phyloP scores from a whole-genome alignment of 768 basidiomycete species.

The Trametes maxima region DNA sequence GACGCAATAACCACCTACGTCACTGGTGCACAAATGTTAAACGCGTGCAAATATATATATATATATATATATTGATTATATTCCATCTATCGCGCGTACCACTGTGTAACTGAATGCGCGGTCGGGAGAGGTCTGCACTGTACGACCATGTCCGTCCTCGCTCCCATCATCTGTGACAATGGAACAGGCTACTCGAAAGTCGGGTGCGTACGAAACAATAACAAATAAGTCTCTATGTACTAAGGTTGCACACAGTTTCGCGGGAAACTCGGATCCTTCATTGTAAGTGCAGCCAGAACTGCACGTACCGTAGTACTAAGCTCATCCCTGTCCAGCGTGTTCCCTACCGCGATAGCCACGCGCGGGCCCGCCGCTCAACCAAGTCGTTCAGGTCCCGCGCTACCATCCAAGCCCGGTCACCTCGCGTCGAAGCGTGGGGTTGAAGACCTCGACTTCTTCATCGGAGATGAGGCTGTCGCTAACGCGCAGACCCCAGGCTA shows the following conservation, averaged over 20 bases:
- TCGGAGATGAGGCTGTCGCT: slow-evolving; percentile 96
- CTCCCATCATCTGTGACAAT: slow-evolving; percentile 97
- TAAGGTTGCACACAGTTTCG: slow-evolving; percentile 61
- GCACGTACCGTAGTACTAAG: background rate
- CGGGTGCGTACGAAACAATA: slow-evolving; percentile 59
- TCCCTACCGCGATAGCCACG: slow-evolving; percentile 96
- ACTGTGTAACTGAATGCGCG: background rate
- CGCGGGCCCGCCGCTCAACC: slow-evolving; percentile 67
- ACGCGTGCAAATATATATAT: background rate
- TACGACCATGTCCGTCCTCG: slow-evolving; percentile 72
- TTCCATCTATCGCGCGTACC: background rate
- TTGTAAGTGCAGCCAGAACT: slow-evolving; percentile 60
- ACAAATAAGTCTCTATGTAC: background rate
- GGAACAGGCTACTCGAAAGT: slow-evolving; percentile 97
- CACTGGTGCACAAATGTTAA: slow-evolving; percentile 38
- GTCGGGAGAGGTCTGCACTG: slow-evolving; percentile 1
- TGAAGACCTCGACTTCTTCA: slow-evolving; percentile 99
- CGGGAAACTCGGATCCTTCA: slow-evolving; percentile 98
- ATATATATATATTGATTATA: too few relatives aligned
- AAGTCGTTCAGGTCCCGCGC: slow-evolving; percentile 67
- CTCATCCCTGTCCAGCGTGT: slow-evolving; percentile 59
- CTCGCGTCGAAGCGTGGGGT: slow-evolving; percentile 96
- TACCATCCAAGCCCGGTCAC: slow-evolving; percentile 86
- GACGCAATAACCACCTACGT: slow-evolving; percentile 85
- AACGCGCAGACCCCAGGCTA: slow-evolving; percentile 95